Evolutionary conservation across 805 yeast genomes (phyloP).

Genomic region (Candida nemodendra): DNA sequence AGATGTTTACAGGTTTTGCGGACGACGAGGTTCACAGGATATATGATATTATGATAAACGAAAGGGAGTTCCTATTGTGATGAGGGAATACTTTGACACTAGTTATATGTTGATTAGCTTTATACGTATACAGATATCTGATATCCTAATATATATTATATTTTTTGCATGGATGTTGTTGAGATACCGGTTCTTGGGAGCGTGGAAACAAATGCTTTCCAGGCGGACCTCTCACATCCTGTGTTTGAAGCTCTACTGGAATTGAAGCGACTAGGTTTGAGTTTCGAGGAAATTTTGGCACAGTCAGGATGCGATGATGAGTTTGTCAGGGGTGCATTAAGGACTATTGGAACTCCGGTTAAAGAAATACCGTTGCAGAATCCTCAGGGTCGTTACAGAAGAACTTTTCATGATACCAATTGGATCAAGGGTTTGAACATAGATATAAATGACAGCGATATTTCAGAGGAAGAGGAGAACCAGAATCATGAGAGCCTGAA

Average conservation of each 20-base stretch:
- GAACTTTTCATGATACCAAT: slow-evolving; percentile 17
- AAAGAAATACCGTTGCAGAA: background rate
- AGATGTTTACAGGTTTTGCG: too few relatives aligned
- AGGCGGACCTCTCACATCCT: slow-evolving; percentile 12
- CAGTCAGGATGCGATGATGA: slow-evolving; percentile 18
- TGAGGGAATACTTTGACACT: too few relatives aligned
- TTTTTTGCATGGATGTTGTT: slow-evolving; percentile 12
- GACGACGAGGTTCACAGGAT: too few relatives aligned
- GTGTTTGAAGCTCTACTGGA: slow-evolving; percentile 26
- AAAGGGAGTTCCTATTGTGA: too few relatives aligned
- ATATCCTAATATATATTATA: too few relatives aligned
- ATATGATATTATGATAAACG: too few relatives aligned
- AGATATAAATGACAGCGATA: slow-evolving; percentile 39
- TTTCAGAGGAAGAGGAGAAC: slow-evolving; percentile 32
- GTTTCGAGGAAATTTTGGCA: slow-evolving; percentile 16
- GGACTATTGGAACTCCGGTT: slow-evolving; percentile 8
- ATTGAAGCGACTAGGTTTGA: slow-evolving; percentile 21
- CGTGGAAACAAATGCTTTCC: slow-evolving; percentile 10
- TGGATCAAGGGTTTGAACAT: slow-evolving; percentile 19
- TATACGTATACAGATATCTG: too few relatives aligned
- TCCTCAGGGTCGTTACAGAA: background rate
- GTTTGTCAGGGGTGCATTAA: slow-evolving; percentile 15
- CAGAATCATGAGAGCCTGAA: slow-evolving; percentile 1
- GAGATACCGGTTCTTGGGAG: slow-evolving; percentile 8
- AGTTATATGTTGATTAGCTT: too few relatives aligned